Conservation (phyloP, 2,329 filamentous ascomycete genomes). For the Rhinocladiella similis region DNA sequence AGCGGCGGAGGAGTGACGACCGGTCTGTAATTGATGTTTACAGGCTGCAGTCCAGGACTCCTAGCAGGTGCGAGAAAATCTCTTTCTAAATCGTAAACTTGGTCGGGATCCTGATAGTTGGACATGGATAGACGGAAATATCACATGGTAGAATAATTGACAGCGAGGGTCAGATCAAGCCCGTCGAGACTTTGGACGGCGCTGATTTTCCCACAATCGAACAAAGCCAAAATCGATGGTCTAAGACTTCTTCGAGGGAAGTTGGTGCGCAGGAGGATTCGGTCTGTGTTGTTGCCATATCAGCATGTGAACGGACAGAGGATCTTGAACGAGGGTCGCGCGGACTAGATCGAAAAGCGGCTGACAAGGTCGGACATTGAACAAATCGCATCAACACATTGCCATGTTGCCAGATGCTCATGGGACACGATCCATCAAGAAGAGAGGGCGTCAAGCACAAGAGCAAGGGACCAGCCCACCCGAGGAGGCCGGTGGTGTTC, state of each 20-base stretch:
- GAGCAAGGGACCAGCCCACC: background rate
- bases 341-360: background rate
- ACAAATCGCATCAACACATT: background rate
- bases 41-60: conserved; percentile 39
- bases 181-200: background rate
- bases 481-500: background rate
- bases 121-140: conserved; percentile 20
- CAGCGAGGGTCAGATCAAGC: background rate
- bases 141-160: conserved; percentile 18
- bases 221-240: background rate
- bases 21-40: conserved; percentile 35
- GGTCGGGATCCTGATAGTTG: conserved; percentile 12
- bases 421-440: background rate
- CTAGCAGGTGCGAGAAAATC: conserved; percentile 14
- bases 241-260: background rate
- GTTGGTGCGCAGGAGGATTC: background rate
- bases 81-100: conserved; percentile 18
- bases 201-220: background rate
- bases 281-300: background rate
- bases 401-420: background rate
- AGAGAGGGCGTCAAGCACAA: background rate
- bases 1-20: conserved; percentile 37
- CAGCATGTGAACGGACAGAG: background rate
- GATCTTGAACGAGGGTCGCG: background rate
- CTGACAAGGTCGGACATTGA: background rate